phyloP scores from a whole-genome alignment of 106 monocot genomes.

The Alisma plantagoaquatica region DNA sequence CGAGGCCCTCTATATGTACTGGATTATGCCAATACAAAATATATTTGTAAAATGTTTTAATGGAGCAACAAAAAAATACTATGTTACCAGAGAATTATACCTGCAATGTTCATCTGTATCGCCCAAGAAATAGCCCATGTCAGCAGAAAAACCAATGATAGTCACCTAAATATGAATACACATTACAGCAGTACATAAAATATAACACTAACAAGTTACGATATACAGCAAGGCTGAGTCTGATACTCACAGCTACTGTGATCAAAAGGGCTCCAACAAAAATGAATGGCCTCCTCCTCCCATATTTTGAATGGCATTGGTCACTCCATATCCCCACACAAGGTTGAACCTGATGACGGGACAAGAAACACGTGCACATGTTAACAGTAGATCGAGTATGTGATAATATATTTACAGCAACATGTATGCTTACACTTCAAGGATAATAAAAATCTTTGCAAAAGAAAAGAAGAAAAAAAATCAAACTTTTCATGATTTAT shows the following conservation, averaged over 20 bases:
- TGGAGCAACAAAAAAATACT: neutral
- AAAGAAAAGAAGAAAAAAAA: too few relatives aligned
- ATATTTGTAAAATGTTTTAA: neutral
- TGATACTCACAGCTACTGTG: slow-evolving; percentile 66
- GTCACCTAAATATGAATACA: slow-evolving; percentile 49
- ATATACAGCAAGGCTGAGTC: too few relatives aligned
- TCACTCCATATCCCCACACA: slow-evolving; percentile 99
- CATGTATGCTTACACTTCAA: slow-evolving; percentile 2
- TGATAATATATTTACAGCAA: too few relatives aligned
- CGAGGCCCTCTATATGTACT: slow-evolving; percentile 79
- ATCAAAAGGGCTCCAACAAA: slow-evolving; percentile 83
- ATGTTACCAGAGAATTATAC: slow-evolving; percentile 24
- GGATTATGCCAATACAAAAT: slow-evolving; percentile 11
- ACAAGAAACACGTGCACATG: neutral
- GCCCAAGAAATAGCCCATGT: slow-evolving; percentile 78
- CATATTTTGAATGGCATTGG: slow-evolving; percentile 84
- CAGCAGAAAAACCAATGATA: slow-evolving; percentile 95
- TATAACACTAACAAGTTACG: too few relatives aligned
- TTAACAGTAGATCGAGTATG: neutral
- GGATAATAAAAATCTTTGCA: too few relatives aligned
- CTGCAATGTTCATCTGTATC: slow-evolving; percentile 82
- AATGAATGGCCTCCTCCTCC: slow-evolving; percentile 94
- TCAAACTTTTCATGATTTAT: too few relatives aligned
- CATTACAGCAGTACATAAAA: too few relatives aligned
- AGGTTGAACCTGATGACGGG: slow-evolving; percentile 75